Evolutionary conservation across 371 early-diverging fungal species (phyloP), one percentile per base, ranked within the genome.

Genomic region (Phascolomyces articulosus): DNA sequence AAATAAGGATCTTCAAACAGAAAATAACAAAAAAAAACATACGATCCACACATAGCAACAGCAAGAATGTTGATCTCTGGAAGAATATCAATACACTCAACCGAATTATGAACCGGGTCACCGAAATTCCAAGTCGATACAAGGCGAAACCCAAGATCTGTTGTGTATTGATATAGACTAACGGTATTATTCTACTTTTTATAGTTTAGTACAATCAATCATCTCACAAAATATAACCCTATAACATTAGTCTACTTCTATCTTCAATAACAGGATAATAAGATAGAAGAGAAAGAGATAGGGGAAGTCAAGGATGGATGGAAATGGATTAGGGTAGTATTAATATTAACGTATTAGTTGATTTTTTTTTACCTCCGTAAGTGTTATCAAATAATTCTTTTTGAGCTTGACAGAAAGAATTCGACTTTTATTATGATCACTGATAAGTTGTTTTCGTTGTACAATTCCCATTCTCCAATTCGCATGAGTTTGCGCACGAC

Each of bases 1-100:
- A 9, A 11, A 34, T 34, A 6, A 9, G 34, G 9, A 2, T 34
- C 6, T n/a, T 11, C 2, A 34, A 34, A 31, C 31, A 31, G 11
- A 34, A 11, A 34, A 34, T 11, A 34, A 34, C 11, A 34, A 34
- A 20, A 9, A 27, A 40, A 27, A 62, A 67, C 77, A 70, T 77
- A 81, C 82, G 79, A 81, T 69, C 82, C 82, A 27, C 77, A 71
- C 57, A 74, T 75, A 29, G 82, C 82, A 18, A 81, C 74, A 2
- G 75, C 82, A 41, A 81, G 40, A n/a, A 77, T 72, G 49, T 81
- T 66, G 27, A 78, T 73, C 24, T 77, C 79, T 28, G 82, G 79
- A 34, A 81, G 66, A 24, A 81, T 58, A 64, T 81, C 82, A 26
- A 81, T 55, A 54, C 82, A 81, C 58, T 81, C 79, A 23, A 81